Percentiles rank a stretch among this genome's conserved stretches.
phyloP scores from a whole-genome alignment of 2,329 filamentous ascomycete species.

The Pseudocercospora vitis region DNA sequence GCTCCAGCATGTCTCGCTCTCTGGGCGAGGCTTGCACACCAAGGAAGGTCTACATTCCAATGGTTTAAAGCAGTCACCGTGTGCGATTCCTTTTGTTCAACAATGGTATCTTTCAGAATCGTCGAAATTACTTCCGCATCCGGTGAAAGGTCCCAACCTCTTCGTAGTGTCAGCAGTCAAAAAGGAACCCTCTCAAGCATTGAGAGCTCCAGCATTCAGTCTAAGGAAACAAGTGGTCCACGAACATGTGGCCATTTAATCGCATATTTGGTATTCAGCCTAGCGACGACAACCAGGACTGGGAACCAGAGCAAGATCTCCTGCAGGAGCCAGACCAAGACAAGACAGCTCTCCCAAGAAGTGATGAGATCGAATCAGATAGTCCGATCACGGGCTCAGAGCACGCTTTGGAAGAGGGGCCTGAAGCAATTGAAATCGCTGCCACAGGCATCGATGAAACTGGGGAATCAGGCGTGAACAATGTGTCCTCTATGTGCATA shows the following conservation, averaged over 20 bases:
- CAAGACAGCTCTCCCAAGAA: background rate
- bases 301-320: background rate
- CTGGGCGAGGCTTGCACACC: background rate
- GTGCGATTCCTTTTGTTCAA: constrained; percentile 1
- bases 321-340: background rate
- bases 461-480: background rate
- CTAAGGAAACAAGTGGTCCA: background rate
- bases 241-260: background rate
- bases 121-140: background rate
- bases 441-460: background rate
- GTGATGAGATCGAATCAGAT: background rate
- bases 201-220: background rate
- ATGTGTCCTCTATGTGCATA: background rate
- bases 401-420: too few species aligned
- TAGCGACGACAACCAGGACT: background rate
- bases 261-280: background rate
- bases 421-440: too few species aligned
- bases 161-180: background rate
- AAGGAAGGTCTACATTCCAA: constrained; percentile 1
- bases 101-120: background rate
- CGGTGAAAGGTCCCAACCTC: constrained; percentile 1
- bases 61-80: too few species aligned
- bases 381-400: too few species aligned
- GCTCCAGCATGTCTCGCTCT: background rate
- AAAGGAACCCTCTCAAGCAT: too few species aligned